phyloP scores from a whole-genome alignment of 2,329 filamentous ascomycete species.

The Fusarium sp. region DNA sequence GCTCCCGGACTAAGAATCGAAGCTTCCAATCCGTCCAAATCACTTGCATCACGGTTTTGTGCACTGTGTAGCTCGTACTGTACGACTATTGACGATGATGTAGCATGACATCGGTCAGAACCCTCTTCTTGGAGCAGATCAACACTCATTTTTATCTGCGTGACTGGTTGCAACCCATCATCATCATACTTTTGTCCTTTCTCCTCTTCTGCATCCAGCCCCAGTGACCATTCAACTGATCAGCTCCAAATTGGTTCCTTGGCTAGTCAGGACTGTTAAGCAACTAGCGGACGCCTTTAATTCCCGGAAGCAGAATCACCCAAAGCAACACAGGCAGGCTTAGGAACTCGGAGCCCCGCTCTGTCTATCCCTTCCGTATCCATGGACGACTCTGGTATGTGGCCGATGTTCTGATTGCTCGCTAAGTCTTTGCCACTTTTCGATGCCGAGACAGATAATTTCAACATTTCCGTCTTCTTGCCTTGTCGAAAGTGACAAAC shows the following conservation, averaged over 20 bases:
- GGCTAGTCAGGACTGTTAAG: constrained; percentile 21
- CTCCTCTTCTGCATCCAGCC: not conserved
- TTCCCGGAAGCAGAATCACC: constrained; percentile 44
- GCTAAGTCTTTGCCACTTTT: constrained; percentile 19
- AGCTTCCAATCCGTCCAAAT: constrained; percentile 1
- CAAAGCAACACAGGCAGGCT: constrained; percentile 25
- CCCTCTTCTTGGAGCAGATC: constrained; percentile 12
- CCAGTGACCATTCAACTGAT: constrained; percentile 4
- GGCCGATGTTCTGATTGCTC: constrained; percentile 4
- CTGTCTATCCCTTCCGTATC: constrained; percentile 5
- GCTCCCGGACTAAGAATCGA: constrained; percentile 46
- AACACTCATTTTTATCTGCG: constrained; percentile 3
- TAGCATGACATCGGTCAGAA: constrained; percentile 14
- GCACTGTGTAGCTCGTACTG: constrained; percentile 23
- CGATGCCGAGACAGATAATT: not conserved
- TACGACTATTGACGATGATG: constrained; percentile 1
- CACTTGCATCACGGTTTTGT: not conserved
- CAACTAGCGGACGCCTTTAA: constrained; percentile 20
- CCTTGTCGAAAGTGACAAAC: not conserved
- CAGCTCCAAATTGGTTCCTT: constrained; percentile 17
- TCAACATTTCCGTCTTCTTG: not conserved
- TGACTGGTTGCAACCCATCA: constrained; percentile 7
- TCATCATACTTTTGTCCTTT: not conserved
- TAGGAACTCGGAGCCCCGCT: constrained; percentile 20
- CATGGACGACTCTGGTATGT: constrained; percentile 37